Conservation (phyloP, 768 basidiomycete species). For the Cyathus striatus region DNA sequence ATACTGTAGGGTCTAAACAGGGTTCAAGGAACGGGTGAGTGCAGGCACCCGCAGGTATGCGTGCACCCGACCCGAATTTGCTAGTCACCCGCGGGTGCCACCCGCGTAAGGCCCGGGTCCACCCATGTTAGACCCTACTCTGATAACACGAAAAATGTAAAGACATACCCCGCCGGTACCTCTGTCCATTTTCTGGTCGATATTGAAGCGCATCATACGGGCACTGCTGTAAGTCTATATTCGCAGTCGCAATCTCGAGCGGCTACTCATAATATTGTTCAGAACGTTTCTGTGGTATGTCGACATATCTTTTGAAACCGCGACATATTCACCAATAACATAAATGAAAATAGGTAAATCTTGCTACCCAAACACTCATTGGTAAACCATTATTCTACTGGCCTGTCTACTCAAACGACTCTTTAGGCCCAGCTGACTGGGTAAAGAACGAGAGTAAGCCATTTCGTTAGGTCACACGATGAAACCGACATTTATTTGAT, state of each 20-base stretch:
- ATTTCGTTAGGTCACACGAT: too few relatives aligned
- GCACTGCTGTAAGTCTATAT: constrained; percentile 19
- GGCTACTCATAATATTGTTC: not conserved
- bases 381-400: constrained; percentile 23
- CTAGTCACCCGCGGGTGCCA: too few relatives aligned
- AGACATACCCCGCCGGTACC: constrained; percentile 19
- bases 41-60: too few relatives aligned
- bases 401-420: constrained; percentile 26
- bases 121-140: too few relatives aligned
- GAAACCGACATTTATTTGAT: too few relatives aligned
- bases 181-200: constrained; percentile 24
- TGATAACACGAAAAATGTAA: constrained; percentile 24
- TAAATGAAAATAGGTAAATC: constrained; percentile 18
- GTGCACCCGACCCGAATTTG: too few relatives aligned
- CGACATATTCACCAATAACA: too few relatives aligned
- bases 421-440: constrained; percentile 23
- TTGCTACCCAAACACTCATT: constrained; percentile 20
- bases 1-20: too few relatives aligned
- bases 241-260: not conserved
- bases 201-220: constrained; percentile 28
- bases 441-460: constrained; percentile 30
- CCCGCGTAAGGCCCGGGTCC: too few relatives aligned
- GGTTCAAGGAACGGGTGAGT: too few relatives aligned
- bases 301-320: not conserved
- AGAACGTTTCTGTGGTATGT: constrained; percentile 28